Evolutionary conservation across 768 basidiomycete genomes (phyloP), one percentile per base, ranked within the genome.

Genomic region (Saitozyma sp.): DNA sequence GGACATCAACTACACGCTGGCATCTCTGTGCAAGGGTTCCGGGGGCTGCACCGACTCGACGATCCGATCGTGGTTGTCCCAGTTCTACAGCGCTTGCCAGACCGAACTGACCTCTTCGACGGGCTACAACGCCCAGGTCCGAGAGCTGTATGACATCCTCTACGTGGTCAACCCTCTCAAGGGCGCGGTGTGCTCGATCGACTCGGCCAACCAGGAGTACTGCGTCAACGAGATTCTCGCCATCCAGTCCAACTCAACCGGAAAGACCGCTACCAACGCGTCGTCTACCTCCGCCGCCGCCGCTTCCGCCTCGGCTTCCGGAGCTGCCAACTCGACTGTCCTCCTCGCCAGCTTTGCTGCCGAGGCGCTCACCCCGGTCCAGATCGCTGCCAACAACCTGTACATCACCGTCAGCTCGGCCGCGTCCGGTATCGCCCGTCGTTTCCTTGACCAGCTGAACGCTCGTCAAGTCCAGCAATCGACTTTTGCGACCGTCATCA

Each of bases 111-210:
- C 85, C 3, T 75, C 73, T 37, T 53, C 68, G 16, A 69, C 73
- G 29, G 61, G 60, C 6, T 76, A 77, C 76, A 76, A 78, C 64
- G 59, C 60, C 51, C 76, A 82, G 29, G 89, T 96, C 51, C 76
- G 85, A 76, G 69, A 79, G 37, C 79, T 85, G 1, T 99, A 98
- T 81, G 94, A 97, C 75, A 81, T 86, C 39, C 81, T 97, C 38
- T 99, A 91, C 82, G 66, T 83, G 62, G 66, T 94, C 50, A 64
- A 75, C 10, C 92, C 93, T 8, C 76, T 95, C 75, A 81, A 81
- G 64, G 67, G 76, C 7, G 87, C 92, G 37, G 75, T 91, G 39
- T 97, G 94, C 81, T 68, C 88, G 51, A 89, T 90, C 83, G 86
- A 89, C 71, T 86, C 87, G 71, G 81, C 71, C 52, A 87, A 86